Base-by-base conservation (phyloP, 164 flowering plant genomes). In the Houttuynia cordata region DNA sequence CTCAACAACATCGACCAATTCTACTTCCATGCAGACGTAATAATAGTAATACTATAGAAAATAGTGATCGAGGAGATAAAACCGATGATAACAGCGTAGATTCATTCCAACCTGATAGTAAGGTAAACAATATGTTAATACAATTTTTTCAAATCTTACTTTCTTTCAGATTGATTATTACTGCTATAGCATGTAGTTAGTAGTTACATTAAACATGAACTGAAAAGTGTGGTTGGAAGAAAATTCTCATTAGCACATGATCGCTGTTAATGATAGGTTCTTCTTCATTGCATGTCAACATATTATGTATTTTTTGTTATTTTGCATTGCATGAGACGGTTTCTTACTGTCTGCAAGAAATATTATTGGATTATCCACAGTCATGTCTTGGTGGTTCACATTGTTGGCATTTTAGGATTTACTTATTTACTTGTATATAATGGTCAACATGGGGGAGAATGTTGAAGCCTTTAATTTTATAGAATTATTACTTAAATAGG, bases 1-100 rank as follows among this genome's bases (percentile, higher is more conserved):
- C 59, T 20, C 65, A 72, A 67, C n/a, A n/a, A n/a, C 67, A 60
- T 63, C 41, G 56, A 7, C 67, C 62, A 20, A 71, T 68, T 8
- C 20, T 72, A 22, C 39, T 65, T 59, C 70, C 67, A 30, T 54
- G 57, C 19, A 54, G 17, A 24, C 13, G 3, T 19, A 54, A 24
- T 24, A 23, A 23, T 10, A 54, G 30, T 54, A 17, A 61, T 20
- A 7, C 8, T 45, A 45, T 45, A 17, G 49, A 14, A 45, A 12
- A 7, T 45, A 17, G 12, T 45, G 49, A 45, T 12, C 49, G 14
- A 45, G 49, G 14, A 19, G 56, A 53, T 53, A 53, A 20, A 53
- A 53, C 73, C 14, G 49, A 7, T 12, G 49, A 12, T 12, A 45
- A 12, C 8, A 14, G 12, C 17, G 14, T 45, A 45, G 49, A 45